Evolutionary conservation across 345 rosid genomes (phyloP).

Genomic region (Corchorus capsularis): DNA sequence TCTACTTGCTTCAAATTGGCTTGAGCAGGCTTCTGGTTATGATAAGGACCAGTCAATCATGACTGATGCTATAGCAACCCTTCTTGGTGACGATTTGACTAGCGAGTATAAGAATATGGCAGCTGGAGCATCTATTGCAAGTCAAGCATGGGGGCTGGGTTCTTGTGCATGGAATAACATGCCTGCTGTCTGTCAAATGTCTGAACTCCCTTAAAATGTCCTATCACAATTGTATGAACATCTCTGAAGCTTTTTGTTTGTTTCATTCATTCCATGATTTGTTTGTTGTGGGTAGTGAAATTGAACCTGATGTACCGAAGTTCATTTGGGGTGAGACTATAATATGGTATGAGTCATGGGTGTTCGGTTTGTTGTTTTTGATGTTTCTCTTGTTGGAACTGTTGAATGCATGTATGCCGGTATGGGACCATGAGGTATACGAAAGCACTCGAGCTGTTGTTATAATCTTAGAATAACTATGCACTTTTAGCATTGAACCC

Average conservation of each 20-base stretch:
- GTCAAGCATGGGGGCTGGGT: constrained; percentile 62
- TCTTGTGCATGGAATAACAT: constrained; percentile 83
- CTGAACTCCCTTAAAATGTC: constrained; percentile 51
- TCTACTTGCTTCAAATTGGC: constrained; percentile 75
- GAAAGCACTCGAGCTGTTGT: constrained; percentile 13
- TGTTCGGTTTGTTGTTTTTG: constrained; percentile 17
- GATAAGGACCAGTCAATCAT: constrained; percentile 54
- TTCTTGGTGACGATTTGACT: constrained; percentile 74
- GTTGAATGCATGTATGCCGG: constrained; percentile 3
- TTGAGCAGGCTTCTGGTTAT: constrained; percentile 56
- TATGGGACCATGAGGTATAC: neutral
- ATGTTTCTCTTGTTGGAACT: neutral
- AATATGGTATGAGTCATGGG: neutral
- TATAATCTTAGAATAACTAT: constrained; percentile 17
- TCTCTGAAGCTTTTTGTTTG: neutral
- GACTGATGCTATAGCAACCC: constrained; percentile 63
- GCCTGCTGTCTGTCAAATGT: constrained; percentile 78
- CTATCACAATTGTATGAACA: constrained; percentile 11
- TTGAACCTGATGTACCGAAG: neutral
- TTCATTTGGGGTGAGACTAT: constrained; percentile 2
- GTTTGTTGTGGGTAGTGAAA: neutral
- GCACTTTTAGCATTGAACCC: neutral
- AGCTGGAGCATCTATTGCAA: constrained; percentile 41
- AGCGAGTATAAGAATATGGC: constrained; percentile 59
- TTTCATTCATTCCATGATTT: constrained; percentile 6